Base-by-base conservation (phyloP, 768 basidiomycete genomes). In the Amylocystis lapponica region DNA sequence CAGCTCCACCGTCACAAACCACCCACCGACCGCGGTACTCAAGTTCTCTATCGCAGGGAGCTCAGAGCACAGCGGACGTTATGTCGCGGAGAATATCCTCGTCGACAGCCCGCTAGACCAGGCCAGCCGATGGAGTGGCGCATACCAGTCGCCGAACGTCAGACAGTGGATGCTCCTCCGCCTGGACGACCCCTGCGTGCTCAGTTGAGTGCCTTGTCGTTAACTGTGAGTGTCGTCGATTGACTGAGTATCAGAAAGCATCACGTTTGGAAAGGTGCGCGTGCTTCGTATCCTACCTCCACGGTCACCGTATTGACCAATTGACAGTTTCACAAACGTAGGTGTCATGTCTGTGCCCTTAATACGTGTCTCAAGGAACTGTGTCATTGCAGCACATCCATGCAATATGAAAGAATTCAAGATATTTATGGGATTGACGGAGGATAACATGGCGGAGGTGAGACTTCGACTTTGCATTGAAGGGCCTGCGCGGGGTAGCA, bases 401-500 rank as follows among this genome's bases (percentile, higher is more conserved):
- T 90, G 88, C 56, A 88, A 88, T 54, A 81, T 86, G 80, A 86
- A 86, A 56, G 84, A 88, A 43, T 84, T 90, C 68, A 82, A 81
- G 58, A 56, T 89, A 10, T 79, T 75, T 45, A 75, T 81, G 16
- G 88, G 86, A 5, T 63, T 74, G 29, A 70, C 74, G 19, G 71
- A 76, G 46, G 79, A 86, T 51, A 74, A 76, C 53, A 75, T 90
- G 76, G 75, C 68, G 2, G 79, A 88, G 55, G 75, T 49, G 33
- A n/a, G 13, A 22, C 19, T 14, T 23, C 31, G 32, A 29, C n/a
- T n/a, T n/a, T n/a, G n/a, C n/a, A n/a, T n/a, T n/a, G n/a, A n/a
- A n/a, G n/a, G n/a, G n/a, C n/a, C n/a, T n/a, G n/a, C n/a, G n/a
- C n/a, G n/a, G n/a, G n/a, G n/a, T n/a, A n/a, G n/a, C n/a, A n/a